A percentile compares a stretch with the other conserved stretches of the same genome.
These are phyloP conservation scores for Cystobasidium slooffiae DNA, from an alignment of 1,284 basidiomycete genomes.

Conservation along the genomic window DNA sequence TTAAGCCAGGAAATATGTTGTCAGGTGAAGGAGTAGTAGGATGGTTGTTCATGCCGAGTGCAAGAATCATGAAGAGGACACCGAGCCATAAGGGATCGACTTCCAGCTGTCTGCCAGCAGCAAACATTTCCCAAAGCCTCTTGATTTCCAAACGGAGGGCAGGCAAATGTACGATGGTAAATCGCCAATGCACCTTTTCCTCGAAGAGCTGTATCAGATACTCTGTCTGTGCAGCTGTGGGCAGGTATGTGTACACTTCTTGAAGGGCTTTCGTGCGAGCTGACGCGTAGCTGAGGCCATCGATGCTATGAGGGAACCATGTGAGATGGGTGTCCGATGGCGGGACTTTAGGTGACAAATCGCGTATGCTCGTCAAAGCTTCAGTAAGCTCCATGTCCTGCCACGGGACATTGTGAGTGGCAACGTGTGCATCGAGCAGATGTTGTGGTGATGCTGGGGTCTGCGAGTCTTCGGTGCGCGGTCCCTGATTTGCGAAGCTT, in stretches of 20 bases:
- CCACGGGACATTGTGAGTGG: neutral
- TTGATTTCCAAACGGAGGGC: conserved; percentile 47
- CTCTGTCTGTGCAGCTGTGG: conserved; percentile 44
- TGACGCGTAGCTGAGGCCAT: conserved; percentile 45
- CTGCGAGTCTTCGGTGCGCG: conserved; percentile 15
- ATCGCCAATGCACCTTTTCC: conserved; percentile 49
- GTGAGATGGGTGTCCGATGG: conserved; percentile 47
- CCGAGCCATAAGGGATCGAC: conserved; percentile 51
- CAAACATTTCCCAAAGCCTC: conserved; percentile 47
- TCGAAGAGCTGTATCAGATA: conserved; percentile 46
- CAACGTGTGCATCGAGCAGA: neutral
- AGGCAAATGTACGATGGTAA: conserved; percentile 45
- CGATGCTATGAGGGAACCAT: conserved; percentile 47
- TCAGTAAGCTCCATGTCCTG: conserved; percentile 46
- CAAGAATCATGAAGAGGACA: conserved; percentile 49
- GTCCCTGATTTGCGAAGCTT: conserved; percentile 22
- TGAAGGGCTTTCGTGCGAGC: conserved; percentile 42
- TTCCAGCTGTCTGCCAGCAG: conserved; percentile 42
- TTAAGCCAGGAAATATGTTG: conserved; percentile 47
- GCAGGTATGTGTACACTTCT: conserved; percentile 49
- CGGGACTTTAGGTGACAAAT: conserved; percentile 46
- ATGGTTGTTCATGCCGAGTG: conserved; percentile 50
- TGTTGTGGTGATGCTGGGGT: conserved; percentile 9
- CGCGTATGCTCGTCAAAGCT: conserved; percentile 48
- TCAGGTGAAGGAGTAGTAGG: conserved; percentile 44